A percentile compares a stretch with the other conserved stretches of the same genome.
Conservation (phyloP, 2,329 filamentous ascomycete genomes). For the Penicillium sclerotigenum region DNA sequence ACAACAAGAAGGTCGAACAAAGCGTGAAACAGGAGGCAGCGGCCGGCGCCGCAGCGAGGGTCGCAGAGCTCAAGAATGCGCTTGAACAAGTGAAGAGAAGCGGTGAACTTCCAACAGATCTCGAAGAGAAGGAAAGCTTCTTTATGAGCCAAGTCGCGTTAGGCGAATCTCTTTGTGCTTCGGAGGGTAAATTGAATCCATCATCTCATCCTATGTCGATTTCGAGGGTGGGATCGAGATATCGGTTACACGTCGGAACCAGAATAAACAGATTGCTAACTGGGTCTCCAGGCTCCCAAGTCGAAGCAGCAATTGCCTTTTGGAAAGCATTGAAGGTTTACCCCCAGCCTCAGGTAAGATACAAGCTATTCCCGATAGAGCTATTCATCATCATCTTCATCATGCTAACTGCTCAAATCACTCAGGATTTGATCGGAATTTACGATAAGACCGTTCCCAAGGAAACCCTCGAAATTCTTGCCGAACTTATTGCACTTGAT, state of each 20-base stretch:
- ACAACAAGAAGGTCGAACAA: constrained; percentile 47
- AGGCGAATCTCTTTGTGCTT: constrained; percentile 74
- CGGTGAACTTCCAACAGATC: constrained; percentile 76
- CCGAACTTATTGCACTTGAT: constrained; percentile 97
- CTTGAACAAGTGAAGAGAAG: constrained; percentile 83
- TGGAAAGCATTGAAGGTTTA: constrained; percentile 99
- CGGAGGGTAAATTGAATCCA: constrained; percentile 63
- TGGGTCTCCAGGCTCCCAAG: constrained; percentile 36
- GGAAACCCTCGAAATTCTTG: constrained; percentile 92
- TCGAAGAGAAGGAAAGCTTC: constrained; percentile 91
- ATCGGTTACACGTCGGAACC: neutral
- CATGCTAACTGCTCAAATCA: neutral
- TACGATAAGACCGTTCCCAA: constrained; percentile 99
- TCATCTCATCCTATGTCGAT: constrained; percentile 2
- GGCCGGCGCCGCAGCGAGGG: constrained; percentile 47
- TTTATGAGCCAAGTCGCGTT: constrained; percentile 94
- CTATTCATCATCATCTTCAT: neutral
- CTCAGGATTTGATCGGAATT: constrained; percentile 78
- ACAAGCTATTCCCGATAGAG: neutral
- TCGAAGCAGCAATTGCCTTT: constrained; percentile 90
- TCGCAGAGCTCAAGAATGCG: constrained; percentile 66
- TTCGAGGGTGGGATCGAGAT: neutral
- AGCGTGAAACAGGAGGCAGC: constrained; percentile 49
- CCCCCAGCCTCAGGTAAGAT: constrained; percentile 63
- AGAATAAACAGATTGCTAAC: neutral